Percentiles rank a stretch among this genome's conserved stretches.
Evolutionary conservation across 2,329 filamentous ascomycete genomes (phyloP).

Genomic region (Exutisphaerella laricina): DNA sequence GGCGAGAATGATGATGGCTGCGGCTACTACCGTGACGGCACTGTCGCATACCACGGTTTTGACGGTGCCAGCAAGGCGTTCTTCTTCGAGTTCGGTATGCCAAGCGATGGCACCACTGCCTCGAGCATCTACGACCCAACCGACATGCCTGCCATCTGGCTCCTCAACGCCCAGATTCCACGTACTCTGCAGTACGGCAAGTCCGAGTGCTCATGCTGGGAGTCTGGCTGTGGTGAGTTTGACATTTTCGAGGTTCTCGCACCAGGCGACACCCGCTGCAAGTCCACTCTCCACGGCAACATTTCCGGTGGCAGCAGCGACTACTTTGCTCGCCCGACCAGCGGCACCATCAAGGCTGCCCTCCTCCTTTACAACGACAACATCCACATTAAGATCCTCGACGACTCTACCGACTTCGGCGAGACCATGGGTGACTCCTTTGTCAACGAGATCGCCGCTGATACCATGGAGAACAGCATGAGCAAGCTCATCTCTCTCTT

Average conservation of each 20-base stretch:
- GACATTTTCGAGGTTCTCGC: conserved; percentile 69
- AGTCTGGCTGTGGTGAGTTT: conserved; percentile 64
- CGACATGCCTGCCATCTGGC: conserved; percentile 71
- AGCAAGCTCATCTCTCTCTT: conserved; percentile 37
- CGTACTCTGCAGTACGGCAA: conserved; percentile 63
- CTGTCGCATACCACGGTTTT: conserved; percentile 59
- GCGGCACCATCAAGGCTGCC: conserved; percentile 57
- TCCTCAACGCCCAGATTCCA: conserved; percentile 67
- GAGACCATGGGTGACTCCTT: conserved; percentile 30
- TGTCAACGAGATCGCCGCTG: conserved; percentile 33
- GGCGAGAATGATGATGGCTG: conserved; percentile 37
- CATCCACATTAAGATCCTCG: conserved; percentile 52
- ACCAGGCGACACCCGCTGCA: conserved; percentile 59
- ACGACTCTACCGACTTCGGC: conserved; percentile 37
- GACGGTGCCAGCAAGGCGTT: conserved; percentile 65
- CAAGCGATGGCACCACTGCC: conserved; percentile 49
- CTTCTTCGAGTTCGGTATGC: conserved; percentile 70
- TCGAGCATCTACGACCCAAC: conserved; percentile 32
- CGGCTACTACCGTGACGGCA: conserved; percentile 33
- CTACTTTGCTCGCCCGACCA: conserved; percentile 63
- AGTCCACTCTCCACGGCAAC: conserved; percentile 63
- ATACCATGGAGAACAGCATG: conserved; percentile 29
- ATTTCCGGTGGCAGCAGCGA: conserved; percentile 61
- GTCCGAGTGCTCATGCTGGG: conserved; percentile 65
- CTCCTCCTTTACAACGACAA: conserved; percentile 54